Evolutionary conservation across 139 green algal genomes (phyloP), one percentile per base, ranked within the genome.

Genomic region (Picochlorum sp.): DNA sequence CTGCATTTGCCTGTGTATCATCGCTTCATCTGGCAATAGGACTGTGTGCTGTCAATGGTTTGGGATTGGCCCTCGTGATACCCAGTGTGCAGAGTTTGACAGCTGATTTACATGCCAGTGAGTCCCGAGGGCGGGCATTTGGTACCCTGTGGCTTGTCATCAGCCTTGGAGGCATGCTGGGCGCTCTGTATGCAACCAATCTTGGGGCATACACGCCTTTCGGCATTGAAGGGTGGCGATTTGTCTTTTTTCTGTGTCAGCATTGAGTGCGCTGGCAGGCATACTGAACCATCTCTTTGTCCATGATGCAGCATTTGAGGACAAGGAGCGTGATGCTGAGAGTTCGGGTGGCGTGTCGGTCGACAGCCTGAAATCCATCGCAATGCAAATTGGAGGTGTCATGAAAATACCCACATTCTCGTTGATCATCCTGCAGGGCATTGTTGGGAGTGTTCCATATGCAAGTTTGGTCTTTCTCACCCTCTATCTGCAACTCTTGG

Each of bases 161-260:
- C 4, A 70, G 71, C 5, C 10, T 85, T 44, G 81, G 80, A 49
- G 63, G 54, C 26, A 85, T 64, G 75, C 41, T 79, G 67, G 78
- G 78, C 18, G 70, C 71, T 18, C 45, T 92, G 10, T 90, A 81
- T 63, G 84, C 85, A 24, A 91, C 85, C 45, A 90, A 91, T 61
- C 59, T 89, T 18, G 79, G 74, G 11, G 52, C 61, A 7, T 45
- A 60, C 5, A 44, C 16, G 0, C 70, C 63, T 4, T 52, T 84
- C 4, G 66, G 65, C 21, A 67, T 84, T 21, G 81, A 88, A 26
- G 85, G 85, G 18, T 91, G 85, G 85, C 62, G 85, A 11, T 70
- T 85, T 45, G 84, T 79, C 13, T 88, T 88, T 34, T 44, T 83
- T 61, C 57, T 10, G 62, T 87, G 13, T 84, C 77, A 1, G 20